Evolutionary conservation across 2,329 filamentous ascomycete species (phyloP), one percentile per base, ranked within the genome.

Genomic region (Talaromyces sp.): DNA sequence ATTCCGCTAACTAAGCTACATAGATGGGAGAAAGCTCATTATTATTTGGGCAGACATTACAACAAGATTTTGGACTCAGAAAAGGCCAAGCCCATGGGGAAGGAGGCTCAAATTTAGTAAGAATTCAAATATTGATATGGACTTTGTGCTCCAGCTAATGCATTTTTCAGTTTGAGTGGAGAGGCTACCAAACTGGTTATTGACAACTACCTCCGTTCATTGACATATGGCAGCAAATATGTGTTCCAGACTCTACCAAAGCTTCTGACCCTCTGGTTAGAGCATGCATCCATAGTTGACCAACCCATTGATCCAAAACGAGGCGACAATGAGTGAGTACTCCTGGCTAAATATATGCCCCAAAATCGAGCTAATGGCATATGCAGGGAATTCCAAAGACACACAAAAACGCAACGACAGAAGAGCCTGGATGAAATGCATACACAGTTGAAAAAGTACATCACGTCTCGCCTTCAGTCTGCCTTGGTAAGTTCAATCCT

Each of bases 41-140:
- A 97, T 70, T 96, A 97, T 70, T 82, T 99, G 9, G 94, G 94
- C 4, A 91, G 93, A 42, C 91, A 97, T 73, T 99, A 99, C 80
- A 95, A 96, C 70, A 99, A 97, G 72, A 83, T 97, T 3, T 78
- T 97, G 3, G 93, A 97, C 65, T 90, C 91, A 0, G 91, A 97
- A 70, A 92, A 91, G 71, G 78, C 82, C 2, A 83, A 96, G 47
- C 86, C 88, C 33, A 79, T 84, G 16, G 84, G 87, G 24, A 91
- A 92, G 58, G 91, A 96, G 71, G 86, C 83, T 37, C 87, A 91
- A 49, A 80, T 83, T 54, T 91, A 86, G 74, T 77, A 62, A 50
- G 74, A 2, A 60, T 16, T 40, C 17, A 3, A 13, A 10, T 10
- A 1, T 37, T 27, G 7, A 16, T 16, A 16, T 30, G n/a, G 14